Conservation (phyloP, 371 early-diverging fungal genomes). For the Mycotypha africana region DNA sequence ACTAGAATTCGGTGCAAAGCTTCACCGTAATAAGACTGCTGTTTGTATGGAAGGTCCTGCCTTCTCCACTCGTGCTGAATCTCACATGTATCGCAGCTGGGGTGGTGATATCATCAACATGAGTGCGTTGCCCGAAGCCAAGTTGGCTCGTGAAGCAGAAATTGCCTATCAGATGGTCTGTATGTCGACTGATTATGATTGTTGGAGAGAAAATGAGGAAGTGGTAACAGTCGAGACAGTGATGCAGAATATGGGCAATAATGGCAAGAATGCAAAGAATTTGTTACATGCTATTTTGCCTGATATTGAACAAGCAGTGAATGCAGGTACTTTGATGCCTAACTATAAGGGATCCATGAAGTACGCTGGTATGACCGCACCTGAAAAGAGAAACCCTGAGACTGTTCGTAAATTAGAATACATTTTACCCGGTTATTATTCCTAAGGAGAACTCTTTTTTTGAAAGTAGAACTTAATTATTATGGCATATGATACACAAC, state of each 20-base stretch:
- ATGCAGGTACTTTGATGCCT: constrained; percentile 31
- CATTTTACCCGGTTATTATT: constrained; percentile 82
- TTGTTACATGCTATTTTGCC: constrained; percentile 79
- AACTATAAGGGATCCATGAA: constrained; percentile 71
- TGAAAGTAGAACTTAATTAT: no score
- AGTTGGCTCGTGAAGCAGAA: constrained; percentile 96
- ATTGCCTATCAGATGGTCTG: constrained; percentile 97
- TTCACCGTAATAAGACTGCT: constrained; percentile 81
- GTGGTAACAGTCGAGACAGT: constrained; percentile 91
- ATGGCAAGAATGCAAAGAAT: constrained; percentile 78
- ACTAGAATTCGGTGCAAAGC: constrained; percentile 38
- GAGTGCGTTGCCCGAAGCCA: constrained; percentile 94
- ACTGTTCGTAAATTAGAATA: constrained; percentile 72
- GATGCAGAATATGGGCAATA: constrained; percentile 84
- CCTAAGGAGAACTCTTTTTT: constrained; percentile 1
- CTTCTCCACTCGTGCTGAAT: constrained; percentile 96
- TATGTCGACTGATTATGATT: constrained; percentile 99
- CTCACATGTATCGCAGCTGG: constrained; percentile 91
- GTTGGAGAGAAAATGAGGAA: constrained; percentile 92
- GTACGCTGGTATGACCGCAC: constrained; percentile 70
- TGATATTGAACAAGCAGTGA: constrained; percentile 60
- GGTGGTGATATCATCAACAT: constrained; percentile 96
- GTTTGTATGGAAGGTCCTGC: constrained; percentile 98
- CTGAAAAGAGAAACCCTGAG: constrained; percentile 66
- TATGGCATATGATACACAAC: no score